A percentile compares a stretch with the other conserved stretches of the same genome.
Evolutionary conservation across 2,329 filamentous ascomycete genomes (phyloP).

Genomic region (Samsoniella hepiali): DNA sequence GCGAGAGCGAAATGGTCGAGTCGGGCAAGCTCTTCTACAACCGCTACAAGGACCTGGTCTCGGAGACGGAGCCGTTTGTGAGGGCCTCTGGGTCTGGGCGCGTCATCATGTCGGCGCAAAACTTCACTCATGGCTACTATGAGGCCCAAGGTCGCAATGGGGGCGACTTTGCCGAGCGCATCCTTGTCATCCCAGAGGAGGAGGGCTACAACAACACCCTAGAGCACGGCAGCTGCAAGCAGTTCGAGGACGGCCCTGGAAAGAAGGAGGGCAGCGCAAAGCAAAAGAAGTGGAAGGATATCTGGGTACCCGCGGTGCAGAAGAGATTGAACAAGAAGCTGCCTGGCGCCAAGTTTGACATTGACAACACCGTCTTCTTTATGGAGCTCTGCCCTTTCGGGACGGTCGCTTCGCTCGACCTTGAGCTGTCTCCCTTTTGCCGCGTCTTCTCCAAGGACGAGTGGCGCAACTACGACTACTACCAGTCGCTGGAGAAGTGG

Average conservation of each 20-base stretch:
- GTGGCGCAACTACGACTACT: constrained; percentile 79
- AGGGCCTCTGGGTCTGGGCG: constrained; percentile 67
- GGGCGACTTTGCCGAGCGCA: constrained; percentile 48
- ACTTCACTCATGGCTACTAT: constrained; percentile 75
- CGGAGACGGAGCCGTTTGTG: constrained; percentile 61
- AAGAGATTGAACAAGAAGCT: constrained; percentile 66
- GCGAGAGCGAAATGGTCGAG: constrained; percentile 65
- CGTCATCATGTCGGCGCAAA: constrained; percentile 69
- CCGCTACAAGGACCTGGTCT: constrained; percentile 64
- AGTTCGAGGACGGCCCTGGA: constrained; percentile 61
- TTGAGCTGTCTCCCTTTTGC: constrained; percentile 67
- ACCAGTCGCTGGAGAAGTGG: constrained; percentile 75
- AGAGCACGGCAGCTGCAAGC: constrained; percentile 66
- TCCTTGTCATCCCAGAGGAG: constrained; percentile 69
- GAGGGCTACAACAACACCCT: constrained; percentile 74
- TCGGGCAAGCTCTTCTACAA: constrained; percentile 74
- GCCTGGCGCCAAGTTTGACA: constrained; percentile 61
- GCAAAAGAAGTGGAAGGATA: constrained; percentile 55
- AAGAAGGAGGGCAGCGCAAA: constrained; percentile 47
- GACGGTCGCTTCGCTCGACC: constrained; percentile 61
- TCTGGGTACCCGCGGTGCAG: constrained; percentile 67
- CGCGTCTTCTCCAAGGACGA: constrained; percentile 67
- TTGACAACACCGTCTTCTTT: constrained; percentile 61
- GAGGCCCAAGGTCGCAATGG: constrained; percentile 33
- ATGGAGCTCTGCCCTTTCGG: constrained; percentile 91